phyloP scores from a whole-genome alignment of 2,329 filamentous ascomycete genomes.

The Monosporascus sp. region DNA sequence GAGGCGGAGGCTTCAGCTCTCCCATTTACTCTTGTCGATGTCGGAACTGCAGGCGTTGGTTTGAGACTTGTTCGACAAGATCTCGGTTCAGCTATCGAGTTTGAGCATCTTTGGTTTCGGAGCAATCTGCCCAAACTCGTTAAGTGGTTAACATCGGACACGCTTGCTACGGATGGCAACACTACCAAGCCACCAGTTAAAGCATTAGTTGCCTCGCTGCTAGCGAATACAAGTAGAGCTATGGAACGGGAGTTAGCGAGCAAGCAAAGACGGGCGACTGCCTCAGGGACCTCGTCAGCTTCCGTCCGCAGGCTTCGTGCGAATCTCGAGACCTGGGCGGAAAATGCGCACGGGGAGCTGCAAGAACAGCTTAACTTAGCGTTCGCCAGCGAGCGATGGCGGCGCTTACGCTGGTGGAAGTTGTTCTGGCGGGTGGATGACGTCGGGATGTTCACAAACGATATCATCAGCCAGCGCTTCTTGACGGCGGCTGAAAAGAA shows the following conservation, averaged over 20 bases:
- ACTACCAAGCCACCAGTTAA: constrained; percentile 61
- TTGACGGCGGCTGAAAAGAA: constrained; percentile 73
- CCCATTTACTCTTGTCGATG: constrained; percentile 56
- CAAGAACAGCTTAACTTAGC: constrained; percentile 73
- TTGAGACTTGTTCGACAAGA: constrained; percentile 64
- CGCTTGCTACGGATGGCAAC: constrained; percentile 32
- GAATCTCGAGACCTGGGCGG: constrained; percentile 67
- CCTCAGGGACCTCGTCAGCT: constrained; percentile 28
- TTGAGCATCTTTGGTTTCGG: constrained; percentile 67
- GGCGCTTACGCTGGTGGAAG: constrained; percentile 85
- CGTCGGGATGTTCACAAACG: constrained; percentile 74
- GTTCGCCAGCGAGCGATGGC: constrained; percentile 72
- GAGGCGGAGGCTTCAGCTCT: constrained; percentile 30
- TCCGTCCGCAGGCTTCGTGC: constrained; percentile 46
- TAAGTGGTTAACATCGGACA: constrained; percentile 58
- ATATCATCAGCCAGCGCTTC: constrained; percentile 73
- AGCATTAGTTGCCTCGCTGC: constrained; percentile 61
- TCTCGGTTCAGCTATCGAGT: constrained; percentile 63
- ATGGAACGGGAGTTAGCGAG: constrained; percentile 46
- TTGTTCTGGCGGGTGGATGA: constrained; percentile 94
- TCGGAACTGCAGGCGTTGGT: constrained; percentile 56
- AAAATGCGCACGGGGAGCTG: constrained; percentile 76
- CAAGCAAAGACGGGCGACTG: constrained; percentile 28
- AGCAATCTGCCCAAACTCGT: constrained; percentile 63
- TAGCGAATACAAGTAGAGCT: constrained; percentile 47